A percentile compares a stretch with the other conserved stretches of the same genome.
Evolutionary conservation across 169 alveolate genomes (phyloP).

Genomic region (Amoebophrya sp.): DNA sequence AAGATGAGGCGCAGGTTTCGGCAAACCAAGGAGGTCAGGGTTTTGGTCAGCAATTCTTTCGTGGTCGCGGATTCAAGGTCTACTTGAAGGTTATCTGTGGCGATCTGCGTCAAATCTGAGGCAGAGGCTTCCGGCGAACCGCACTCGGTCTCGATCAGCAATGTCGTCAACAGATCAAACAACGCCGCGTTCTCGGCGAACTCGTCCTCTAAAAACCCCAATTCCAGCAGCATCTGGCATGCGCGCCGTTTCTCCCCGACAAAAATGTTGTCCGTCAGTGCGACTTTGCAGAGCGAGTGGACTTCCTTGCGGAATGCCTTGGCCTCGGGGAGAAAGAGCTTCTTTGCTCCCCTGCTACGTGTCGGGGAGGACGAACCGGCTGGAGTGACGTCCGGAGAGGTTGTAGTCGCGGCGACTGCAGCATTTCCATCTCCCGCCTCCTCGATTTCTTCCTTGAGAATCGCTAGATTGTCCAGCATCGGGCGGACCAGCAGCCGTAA

Average conservation of each 20-base stretch:
- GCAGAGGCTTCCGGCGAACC: no score
- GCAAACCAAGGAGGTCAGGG: no score
- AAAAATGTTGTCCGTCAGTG: neutral
- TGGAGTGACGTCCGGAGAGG: no score
- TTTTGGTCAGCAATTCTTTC: no score
- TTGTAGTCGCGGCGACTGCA: neutral
- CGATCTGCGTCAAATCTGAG: no score
- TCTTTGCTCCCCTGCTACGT: no score
- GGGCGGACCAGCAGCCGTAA: neutral
- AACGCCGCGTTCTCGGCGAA: neutral
- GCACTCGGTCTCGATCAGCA: neutral
- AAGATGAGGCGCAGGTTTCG: no score
- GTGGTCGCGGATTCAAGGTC: no score
- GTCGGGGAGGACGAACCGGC: neutral
- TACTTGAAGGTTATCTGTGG: no score
- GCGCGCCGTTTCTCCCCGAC: conserved; percentile 4
- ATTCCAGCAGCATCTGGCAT: neutral
- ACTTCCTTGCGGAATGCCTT: neutral
- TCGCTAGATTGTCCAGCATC: no score
- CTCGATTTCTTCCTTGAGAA: neutral
- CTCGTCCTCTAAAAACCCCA: neutral
- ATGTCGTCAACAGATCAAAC: neutral
- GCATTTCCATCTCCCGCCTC: neutral
- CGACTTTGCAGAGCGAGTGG: neutral
- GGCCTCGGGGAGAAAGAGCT: no score